Conservation (phyloP, 2,329 filamentous ascomycete species). For the Dactylellina sp. region DNA sequence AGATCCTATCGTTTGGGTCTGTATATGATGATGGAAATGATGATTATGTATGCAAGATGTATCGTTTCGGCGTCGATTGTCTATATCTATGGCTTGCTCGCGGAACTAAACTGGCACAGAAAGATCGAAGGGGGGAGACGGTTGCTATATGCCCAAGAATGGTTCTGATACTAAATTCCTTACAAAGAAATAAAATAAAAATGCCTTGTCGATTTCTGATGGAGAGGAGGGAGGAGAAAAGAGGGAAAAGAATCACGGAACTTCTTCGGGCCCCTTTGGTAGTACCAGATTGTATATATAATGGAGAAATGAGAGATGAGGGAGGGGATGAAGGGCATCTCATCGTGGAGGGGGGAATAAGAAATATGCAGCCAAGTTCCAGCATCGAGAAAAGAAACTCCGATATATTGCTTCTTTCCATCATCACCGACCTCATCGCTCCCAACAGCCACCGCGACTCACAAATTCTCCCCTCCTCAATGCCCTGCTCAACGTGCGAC, state of each 20-base stretch:
- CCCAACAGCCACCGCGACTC: constrained; percentile 26
- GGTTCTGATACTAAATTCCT: constrained; percentile 22
- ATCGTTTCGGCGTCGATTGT: constrained; percentile 2
- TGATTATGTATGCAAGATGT: constrained; percentile 10
- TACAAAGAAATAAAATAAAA: constrained; percentile 19
- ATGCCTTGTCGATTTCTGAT: constrained; percentile 14
- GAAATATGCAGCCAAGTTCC: too few species aligned
- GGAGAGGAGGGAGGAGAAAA: constrained; percentile 30
- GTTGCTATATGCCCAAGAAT: constrained; percentile 22
- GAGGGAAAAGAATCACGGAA: constrained; percentile 23
- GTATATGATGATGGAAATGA: not conserved
- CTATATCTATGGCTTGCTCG: not conserved
- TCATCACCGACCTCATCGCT: constrained; percentile 18
- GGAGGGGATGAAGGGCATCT: constrained; percentile 44
- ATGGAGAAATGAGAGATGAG: constrained; percentile 26
- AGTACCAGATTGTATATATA: constrained; percentile 47
- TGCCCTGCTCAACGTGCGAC: constrained; percentile 16
- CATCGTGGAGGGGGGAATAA: constrained; percentile 42
- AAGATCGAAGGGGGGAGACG: not conserved
- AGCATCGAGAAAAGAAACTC: not conserved
- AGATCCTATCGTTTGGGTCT: not conserved
- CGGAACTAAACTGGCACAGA: not conserved
- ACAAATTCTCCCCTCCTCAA: constrained; percentile 21
- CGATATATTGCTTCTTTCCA: constrained; percentile 55
- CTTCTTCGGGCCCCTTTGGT: constrained; percentile 31